Evolutionary conservation across 1,284 basidiomycete genomes (phyloP).

Genomic region (Irpex sp.): DNA sequence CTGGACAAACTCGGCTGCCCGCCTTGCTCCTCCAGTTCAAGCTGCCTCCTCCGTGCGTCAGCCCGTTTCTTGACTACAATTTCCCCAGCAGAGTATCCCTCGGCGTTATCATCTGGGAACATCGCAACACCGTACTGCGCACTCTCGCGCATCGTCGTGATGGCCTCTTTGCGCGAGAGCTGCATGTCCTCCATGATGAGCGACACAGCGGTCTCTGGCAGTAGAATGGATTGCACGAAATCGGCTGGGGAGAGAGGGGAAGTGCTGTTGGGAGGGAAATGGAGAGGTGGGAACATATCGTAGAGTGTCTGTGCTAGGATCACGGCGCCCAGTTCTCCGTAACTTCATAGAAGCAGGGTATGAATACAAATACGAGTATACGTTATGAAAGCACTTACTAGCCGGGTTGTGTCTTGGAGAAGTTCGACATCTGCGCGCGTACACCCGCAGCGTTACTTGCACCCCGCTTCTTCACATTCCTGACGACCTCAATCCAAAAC

Average conservation of each 20-base stretch:
- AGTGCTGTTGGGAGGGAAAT: conserved; percentile 45
- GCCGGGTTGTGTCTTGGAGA: conserved; percentile 74
- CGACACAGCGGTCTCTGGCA: conserved; percentile 69
- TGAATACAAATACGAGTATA: conserved; percentile 1
- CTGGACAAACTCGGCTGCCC: background rate
- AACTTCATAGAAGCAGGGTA: conserved; percentile 42
- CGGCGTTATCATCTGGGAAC: conserved; percentile 59
- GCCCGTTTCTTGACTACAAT: conserved; percentile 64
- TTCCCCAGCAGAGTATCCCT: conserved; percentile 27
- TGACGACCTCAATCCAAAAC: conserved; percentile 64
- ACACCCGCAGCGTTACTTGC: conserved; percentile 59
- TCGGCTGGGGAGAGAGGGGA: conserved; percentile 61
- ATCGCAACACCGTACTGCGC: conserved; percentile 70
- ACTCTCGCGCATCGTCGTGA: conserved; percentile 63
- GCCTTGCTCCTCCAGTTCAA: conserved; percentile 51
- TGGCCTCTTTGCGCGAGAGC: conserved; percentile 39
- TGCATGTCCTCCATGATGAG: conserved; percentile 66
- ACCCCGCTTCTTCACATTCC: conserved; percentile 57
- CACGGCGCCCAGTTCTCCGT: conserved; percentile 72
- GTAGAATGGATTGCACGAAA: conserved; percentile 66
- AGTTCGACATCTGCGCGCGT: conserved; percentile 65
- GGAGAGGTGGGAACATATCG: conserved; percentile 61
- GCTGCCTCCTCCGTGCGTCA: conserved; percentile 49
- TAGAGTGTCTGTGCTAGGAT: conserved; percentile 74
- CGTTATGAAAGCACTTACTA: conserved; percentile 51